These are phyloP conservation scores for Aspergillus ochraceoroseus DNA, from an alignment of 2,329 filamentous ascomycete genomes.

Conservation along the genomic window DNA sequence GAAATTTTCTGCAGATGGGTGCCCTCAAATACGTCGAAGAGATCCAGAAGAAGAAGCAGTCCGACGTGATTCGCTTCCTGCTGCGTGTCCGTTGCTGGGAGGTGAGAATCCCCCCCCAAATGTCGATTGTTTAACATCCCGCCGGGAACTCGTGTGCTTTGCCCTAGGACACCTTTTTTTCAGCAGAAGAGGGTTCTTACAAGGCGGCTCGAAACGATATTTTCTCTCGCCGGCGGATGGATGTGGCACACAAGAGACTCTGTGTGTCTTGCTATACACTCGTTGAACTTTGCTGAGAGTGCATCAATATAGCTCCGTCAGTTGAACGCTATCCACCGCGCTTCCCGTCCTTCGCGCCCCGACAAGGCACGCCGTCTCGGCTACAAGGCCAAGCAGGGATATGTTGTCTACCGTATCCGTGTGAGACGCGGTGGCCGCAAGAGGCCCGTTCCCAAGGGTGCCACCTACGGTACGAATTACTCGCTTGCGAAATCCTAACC, in stretches of 20 bases:
- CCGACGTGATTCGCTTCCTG: conserved; percentile 99
- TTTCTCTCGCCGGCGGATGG: conserved; percentile 33
- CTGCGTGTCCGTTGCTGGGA: conserved; percentile 99
- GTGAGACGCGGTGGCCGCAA: conserved; percentile 99
- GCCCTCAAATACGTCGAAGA: conserved; percentile 99
- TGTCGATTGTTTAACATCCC: conserved; percentile 37
- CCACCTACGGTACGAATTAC: conserved; percentile 79
- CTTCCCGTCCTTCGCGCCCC: conserved; percentile 93
- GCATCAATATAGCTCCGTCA: conserved; percentile 99
- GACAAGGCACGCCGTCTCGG: conserved; percentile 99
- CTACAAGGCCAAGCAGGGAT: conserved; percentile 99
- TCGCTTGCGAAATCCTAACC: conserved; percentile 3
- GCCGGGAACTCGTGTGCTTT: conserved; percentile 36
- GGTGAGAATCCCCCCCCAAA: conserved; percentile 51
- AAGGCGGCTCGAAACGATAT: conserved; percentile 28
- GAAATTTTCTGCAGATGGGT: conserved; percentile 68
- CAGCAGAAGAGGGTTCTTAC: conserved; percentile 27
- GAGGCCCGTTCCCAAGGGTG: conserved; percentile 92
- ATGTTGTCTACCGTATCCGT: conserved; percentile 99
- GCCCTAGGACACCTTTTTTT: conserved; percentile 30
- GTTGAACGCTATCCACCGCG: conserved; percentile 99
- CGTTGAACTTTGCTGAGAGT: conserved; percentile 99
- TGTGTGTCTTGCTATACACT: conserved; percentile 81
- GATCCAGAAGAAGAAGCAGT: conserved; percentile 99
- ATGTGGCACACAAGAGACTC: conserved; percentile 45